A percentile compares a stretch with the other conserved stretches of the same genome.
These are phyloP conservation scores for Ilyonectria robusta DNA, from an alignment of 2,329 filamentous ascomycete genomes.

Conservation along the genomic window DNA sequence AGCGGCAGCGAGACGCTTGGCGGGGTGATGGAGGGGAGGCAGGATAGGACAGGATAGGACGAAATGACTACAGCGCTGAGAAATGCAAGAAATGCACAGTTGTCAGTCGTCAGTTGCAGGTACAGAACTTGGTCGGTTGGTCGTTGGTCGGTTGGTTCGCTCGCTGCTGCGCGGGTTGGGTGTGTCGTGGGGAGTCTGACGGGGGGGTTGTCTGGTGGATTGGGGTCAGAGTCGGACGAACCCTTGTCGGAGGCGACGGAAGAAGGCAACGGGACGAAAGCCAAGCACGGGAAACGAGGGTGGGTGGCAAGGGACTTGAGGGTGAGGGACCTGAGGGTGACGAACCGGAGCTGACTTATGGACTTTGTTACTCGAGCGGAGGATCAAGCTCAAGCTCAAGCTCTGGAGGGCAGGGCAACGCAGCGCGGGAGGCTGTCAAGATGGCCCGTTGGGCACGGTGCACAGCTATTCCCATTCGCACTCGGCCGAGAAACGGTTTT, in stretches of 20 bases:
- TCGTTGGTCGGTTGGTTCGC: constrained; percentile 17
- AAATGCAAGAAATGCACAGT: constrained; percentile 22
- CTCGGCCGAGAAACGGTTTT: constrained; percentile 20
- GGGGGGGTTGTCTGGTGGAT: constrained; percentile 20
- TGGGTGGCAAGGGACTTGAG: background rate
- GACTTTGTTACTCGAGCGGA: constrained; percentile 6
- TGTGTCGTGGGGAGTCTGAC: constrained; percentile 25
- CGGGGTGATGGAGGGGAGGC: constrained; percentile 14
- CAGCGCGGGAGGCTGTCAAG: constrained; percentile 11
- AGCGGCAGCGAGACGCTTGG: constrained; percentile 18
- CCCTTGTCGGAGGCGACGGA: constrained; percentile 24
- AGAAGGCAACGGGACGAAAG: constrained; percentile 6
- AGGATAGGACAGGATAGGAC: background rate
- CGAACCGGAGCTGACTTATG: background rate
- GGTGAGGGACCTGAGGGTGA: background rate
- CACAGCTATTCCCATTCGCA: constrained; percentile 24
- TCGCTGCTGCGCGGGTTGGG: constrained; percentile 4
- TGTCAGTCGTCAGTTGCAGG: constrained; percentile 1
- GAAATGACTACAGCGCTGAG: constrained; percentile 10
- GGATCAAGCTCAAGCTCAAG: background rate
- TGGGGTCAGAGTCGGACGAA: constrained; percentile 25
- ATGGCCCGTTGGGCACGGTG: constrained; percentile 11
- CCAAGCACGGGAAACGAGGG: constrained; percentile 2
- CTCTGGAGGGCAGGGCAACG: background rate
- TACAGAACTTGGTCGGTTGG: background rate